phyloP scores from a whole-genome alignment of 495 filamentous ascomycete genomes.

The Penicillium coprophilum region DNA sequence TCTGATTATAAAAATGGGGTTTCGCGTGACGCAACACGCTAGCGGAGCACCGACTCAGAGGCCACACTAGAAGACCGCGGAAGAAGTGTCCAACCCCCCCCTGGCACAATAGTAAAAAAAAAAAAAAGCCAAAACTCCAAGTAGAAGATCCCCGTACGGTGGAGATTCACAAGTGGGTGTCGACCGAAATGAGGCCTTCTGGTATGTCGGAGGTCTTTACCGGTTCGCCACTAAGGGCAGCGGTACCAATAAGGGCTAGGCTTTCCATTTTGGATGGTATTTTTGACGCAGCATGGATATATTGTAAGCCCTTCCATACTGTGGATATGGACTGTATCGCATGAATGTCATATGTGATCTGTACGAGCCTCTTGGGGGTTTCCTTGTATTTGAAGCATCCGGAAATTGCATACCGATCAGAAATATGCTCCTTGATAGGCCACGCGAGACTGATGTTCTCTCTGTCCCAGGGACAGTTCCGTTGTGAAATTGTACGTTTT shows the following conservation, averaged over 20 bases:
- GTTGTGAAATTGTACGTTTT: background rate
- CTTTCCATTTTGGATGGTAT: background rate
- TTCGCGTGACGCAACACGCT: slow-evolving; percentile 4
- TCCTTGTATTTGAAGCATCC: background rate
- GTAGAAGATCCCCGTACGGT: background rate
- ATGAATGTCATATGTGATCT: background rate
- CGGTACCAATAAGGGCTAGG: background rate
- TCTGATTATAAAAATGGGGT: background rate
- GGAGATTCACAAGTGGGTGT: slow-evolving; percentile 12
- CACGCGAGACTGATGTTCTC: background rate
- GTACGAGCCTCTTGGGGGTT: background rate
- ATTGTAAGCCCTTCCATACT: background rate
- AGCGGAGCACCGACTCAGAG: slow-evolving; percentile 4
- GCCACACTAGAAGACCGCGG: background rate
- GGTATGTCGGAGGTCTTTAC: slow-evolving; percentile 42
- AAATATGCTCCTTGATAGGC: background rate
- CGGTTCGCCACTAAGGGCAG: slow-evolving; percentile 27
- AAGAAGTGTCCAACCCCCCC: background rate
- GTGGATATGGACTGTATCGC: background rate
- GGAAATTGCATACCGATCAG: no score
- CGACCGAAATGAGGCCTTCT: slow-evolving; percentile 23
- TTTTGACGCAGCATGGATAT: background rate
- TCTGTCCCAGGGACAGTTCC: background rate
- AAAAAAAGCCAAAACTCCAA: slow-evolving; percentile 17
- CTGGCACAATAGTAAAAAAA: background rate